A percentile compares a stretch with the other conserved stretches of the same genome.
Evolutionary conservation across 495 filamentous ascomycete species (phyloP).

Genomic region (Tuber microsphaerosporum): DNA sequence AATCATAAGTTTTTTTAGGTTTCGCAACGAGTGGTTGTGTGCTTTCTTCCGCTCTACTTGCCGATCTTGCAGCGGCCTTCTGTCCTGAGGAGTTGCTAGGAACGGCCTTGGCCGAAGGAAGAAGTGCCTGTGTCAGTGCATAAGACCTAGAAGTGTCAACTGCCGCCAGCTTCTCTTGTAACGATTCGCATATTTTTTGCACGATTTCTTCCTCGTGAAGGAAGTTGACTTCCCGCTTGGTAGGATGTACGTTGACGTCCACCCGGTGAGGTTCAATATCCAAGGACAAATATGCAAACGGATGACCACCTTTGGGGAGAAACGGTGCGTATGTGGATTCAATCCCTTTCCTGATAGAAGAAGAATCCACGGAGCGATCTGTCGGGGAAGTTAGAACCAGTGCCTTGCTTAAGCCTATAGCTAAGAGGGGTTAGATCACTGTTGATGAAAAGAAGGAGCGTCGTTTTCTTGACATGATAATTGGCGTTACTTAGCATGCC

Average conservation of each 20-base stretch:
- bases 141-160: slow-evolving; percentile 95
- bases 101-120: slow-evolving; percentile 56
- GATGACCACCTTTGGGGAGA: slow-evolving; percentile 89
- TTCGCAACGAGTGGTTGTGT: slow-evolving; percentile 39
- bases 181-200: slow-evolving; percentile 73
- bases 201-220: slow-evolving; percentile 97
- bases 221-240: slow-evolving; percentile 96
- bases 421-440: slow-evolving; percentile 40
- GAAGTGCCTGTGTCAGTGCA: slow-evolving; percentile 72
- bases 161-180: slow-evolving; percentile 69
- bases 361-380: slow-evolving; percentile 87
- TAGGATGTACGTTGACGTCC: slow-evolving; percentile 97
- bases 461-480: slow-evolving; percentile 86
- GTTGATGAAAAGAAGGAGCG: slow-evolving; percentile 90
- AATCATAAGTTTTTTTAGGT: slow-evolving; percentile 66
- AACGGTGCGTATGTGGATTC: slow-evolving; percentile 88
- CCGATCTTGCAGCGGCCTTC: slow-evolving; percentile 35
- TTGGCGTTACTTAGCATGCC: slow-evolving; percentile 91
- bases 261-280: slow-evolving; percentile 90
- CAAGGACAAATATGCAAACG: slow-evolving; percentile 85
- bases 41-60: slow-evolving; percentile 46
- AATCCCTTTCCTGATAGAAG: slow-evolving; percentile 76
- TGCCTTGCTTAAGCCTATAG: neutral
- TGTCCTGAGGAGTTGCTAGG: slow-evolving; percentile 42
- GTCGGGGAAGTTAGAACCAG: neutral